Base-by-base conservation (phyloP, 192 early-diverging fungal species). In the Entophlyctis luteolus region DNA sequence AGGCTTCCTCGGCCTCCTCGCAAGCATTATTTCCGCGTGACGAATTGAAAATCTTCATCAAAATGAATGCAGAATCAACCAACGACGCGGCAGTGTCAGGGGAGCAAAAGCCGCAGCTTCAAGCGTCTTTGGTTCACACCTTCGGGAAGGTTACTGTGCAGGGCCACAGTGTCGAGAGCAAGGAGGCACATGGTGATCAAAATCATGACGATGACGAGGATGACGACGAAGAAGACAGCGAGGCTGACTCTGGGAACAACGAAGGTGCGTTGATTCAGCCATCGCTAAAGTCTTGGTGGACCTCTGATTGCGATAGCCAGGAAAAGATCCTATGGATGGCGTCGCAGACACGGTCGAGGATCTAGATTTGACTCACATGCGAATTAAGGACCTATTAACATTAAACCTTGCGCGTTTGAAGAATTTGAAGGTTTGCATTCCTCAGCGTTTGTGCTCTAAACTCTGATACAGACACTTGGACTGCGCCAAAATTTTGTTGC, bases 401-500 rank as follows among this genome's bases (percentile, higher is more conserved):
- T 69, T 91, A 0, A 69, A 68, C 2, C 67, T 91, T 1, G 83
- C 77, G 8, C 75, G 88, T 20, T 89, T 90, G 79, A 77, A 75
- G 34, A 75, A 82, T 16, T 71, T 91, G n/a, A 59, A 87, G 82
- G 90, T 91, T 42, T 12, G n/a, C n/a, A 42, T 42, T 71, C 42
- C 34, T 33, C 2, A 12, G 42, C 55, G 70, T 22, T 0, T 23
- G 33, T 18, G 8, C 10, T 42, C 39, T 12, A 42, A 8, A 42
- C 39, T n/a, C 8, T 42, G 3, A 37, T 55, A 20, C 65, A 95
- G 93, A 80, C 77, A 47, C 72, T 95, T 12, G 87, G 89, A 8
- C 68, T 91, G 29, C 84, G 93, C 1, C 93, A 96, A 69, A 98
- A 98, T 74, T 79, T 90, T 25, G 78, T 98, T 48, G 71, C 80